These are phyloP conservation scores for Lantana camara DNA, from an alignment of 257 asterid species.

Conservation along the genomic window DNA sequence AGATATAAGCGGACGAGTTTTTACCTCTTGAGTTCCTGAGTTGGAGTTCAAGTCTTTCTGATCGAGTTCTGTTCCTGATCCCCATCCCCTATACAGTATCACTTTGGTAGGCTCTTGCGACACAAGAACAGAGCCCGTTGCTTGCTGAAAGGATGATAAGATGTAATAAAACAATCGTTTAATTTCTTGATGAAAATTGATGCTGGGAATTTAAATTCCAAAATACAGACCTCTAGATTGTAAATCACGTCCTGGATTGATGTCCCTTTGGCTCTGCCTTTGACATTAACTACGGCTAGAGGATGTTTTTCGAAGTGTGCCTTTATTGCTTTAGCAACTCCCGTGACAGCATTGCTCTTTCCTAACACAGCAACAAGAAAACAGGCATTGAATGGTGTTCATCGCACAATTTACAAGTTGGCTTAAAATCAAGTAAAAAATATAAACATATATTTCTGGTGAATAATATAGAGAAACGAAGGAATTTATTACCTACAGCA, in stretches of 20 bases:
- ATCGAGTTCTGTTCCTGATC: conserved; percentile 43
- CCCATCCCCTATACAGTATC: conserved; percentile 94
- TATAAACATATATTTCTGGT: background rate
- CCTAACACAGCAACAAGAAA: conserved; percentile 43
- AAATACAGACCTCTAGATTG: conserved; percentile 70
- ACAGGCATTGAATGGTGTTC: conserved; percentile 2
- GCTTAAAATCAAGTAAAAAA: background rate
- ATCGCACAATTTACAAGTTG: background rate
- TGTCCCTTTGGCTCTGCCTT: conserved; percentile 96
- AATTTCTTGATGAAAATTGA: conserved; percentile 10
- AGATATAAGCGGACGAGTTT: conserved; percentile 42
- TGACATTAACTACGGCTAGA: conserved; percentile 86
- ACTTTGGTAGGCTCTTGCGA: conserved; percentile 97
- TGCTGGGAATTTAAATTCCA: conserved; percentile 10
- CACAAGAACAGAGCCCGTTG: conserved; percentile 84
- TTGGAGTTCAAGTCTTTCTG: conserved; percentile 14
- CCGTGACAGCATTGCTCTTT: conserved; percentile 73
- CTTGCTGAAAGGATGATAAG: conserved; percentile 57
- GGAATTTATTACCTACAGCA: conserved; percentile 71
- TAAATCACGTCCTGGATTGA: conserved; percentile 83
- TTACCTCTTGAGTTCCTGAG: conserved; percentile 26
- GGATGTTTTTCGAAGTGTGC: conserved; percentile 75
- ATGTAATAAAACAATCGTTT: background rate
- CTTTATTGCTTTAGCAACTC: conserved; percentile 69
- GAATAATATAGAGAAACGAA: background rate